Base-by-base conservation (phyloP, 176 grass and related monocot genomes). In the Areca catechu region DNA sequence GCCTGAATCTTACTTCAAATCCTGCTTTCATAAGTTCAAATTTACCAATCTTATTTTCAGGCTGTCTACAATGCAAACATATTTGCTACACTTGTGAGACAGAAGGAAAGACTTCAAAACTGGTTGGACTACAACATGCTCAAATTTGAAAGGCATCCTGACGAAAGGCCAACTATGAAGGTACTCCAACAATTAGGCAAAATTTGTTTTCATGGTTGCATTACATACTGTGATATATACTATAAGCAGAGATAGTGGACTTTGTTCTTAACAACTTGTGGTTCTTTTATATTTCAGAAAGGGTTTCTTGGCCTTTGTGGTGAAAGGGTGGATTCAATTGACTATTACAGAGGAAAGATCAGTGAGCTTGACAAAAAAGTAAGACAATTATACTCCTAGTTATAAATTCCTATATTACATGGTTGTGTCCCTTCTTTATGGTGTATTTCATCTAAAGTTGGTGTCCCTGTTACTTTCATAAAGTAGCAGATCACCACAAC, bases 41-140 rank as follows among this genome's bases (percentile, higher is more conserved):
- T 34, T 60, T 37, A 16, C 16, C 24, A 56, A 63, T 20, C 19
- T 49, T 80, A 29, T 51, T 71, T 68, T 69, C 79, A 91, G 92
- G 66, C 92, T 82, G 86, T 97, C 53, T 97, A 91, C 76, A 97
- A 97, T 66, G 92, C 92, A 72, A 97, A 97, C 59, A 77, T 69
- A 60, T 97, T 82, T 50, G 83, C 82, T 64, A 91, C 77, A 70
- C 92, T 97, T 2, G 71, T 97, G 57, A 90, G 77, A 50, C 20
- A 74, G 71, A 91, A 63, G 47, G 86, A 88, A 49, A 80, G 86
- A 23, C 83, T 97, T 17, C 92, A 91, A 68, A 97, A 97, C 22
- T 91, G 86, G 92, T 59, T 97, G 58, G 92, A 97, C 60, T 97
- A 91, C 70, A 82, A 97, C 56, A 80, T 88, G 30, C 86, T 80